Percentiles rank a stretch among this genome's conserved stretches.
Conservation (phyloP, 148 eudicot genomes). For the Vaccinium darrowii region DNA sequence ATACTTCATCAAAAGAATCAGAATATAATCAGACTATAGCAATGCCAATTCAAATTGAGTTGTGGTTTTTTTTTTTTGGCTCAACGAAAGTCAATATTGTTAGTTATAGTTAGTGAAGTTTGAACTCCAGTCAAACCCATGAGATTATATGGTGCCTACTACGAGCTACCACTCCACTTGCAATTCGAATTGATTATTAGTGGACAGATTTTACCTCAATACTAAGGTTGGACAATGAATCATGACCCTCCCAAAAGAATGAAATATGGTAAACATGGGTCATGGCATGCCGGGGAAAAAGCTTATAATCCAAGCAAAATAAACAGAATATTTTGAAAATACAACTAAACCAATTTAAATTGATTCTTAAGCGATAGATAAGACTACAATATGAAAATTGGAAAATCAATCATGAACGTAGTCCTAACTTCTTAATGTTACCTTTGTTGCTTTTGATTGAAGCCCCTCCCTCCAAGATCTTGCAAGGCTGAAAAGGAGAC, state of each 20-base stretch:
- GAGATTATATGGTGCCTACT: neutral
- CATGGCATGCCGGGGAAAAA: neutral
- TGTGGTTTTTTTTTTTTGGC: too few relatives aligned
- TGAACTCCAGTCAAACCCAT: too few relatives aligned
- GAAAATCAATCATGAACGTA: neutral
- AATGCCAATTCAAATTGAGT: neutral
- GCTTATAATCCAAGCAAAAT: neutral
- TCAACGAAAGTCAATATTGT: too few relatives aligned
- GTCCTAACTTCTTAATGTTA: neutral
- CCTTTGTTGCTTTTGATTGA: slow-evolving; percentile 93
- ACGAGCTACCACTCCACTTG: neutral
- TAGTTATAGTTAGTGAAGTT: neutral
- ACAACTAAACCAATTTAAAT: neutral
- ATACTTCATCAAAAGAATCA: neutral
- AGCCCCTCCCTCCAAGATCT: slow-evolving; percentile 90
- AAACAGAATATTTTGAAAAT: neutral
- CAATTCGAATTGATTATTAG: neutral
- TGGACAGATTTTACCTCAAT: neutral
- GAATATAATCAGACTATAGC: neutral
- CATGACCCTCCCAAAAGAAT: neutral
- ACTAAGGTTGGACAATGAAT: neutral
- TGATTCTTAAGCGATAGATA: neutral
- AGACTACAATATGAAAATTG: neutral
- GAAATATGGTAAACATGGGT: neutral
- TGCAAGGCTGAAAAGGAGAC: slow-evolving; percentile 72